Percentiles rank a stretch among this genome's conserved stretches.
Evolutionary conservation across 2,329 filamentous ascomycete genomes (phyloP).

Genomic region (Immersiporthe knoxdaviesiana): DNA sequence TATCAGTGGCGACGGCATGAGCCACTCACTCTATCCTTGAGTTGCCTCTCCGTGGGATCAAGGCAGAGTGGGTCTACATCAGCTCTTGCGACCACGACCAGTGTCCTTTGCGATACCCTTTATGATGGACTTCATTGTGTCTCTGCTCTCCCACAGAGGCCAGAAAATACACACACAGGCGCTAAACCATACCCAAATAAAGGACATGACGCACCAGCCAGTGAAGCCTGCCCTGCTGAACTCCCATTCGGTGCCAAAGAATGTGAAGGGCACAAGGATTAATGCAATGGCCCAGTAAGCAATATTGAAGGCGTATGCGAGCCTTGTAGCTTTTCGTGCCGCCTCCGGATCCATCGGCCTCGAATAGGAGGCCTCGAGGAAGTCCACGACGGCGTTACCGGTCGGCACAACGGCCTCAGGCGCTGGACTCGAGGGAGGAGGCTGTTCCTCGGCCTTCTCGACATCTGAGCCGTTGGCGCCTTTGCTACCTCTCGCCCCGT

Average conservation of each 20-base stretch:
- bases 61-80: not conserved
- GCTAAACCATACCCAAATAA: slow-evolving; percentile 46
- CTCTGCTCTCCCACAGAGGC: slow-evolving; percentile 43
- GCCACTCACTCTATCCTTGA: not conserved
- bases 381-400: slow-evolving; percentile 47
- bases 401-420: slow-evolving; percentile 37
- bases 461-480: slow-evolving; percentile 8
- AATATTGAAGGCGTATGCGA: slow-evolving; percentile 43
- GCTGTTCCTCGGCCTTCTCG: slow-evolving; percentile 29
- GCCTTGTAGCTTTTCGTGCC: slow-evolving; percentile 40
- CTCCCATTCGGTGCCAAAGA: slow-evolving; percentile 44
- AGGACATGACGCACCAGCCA: slow-evolving; percentile 44
- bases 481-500: not conserved
- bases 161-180: slow-evolving; percentile 44
- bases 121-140: slow-evolving; percentile 37
- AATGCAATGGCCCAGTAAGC: slow-evolving; percentile 42
- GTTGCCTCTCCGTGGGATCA: not conserved
- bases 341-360: slow-evolving; percentile 45
- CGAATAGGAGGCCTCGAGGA: slow-evolving; percentile 44
- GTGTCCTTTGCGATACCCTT: slow-evolving; percentile 17
- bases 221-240: slow-evolving; percentile 41
- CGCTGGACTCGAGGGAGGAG: slow-evolving; percentile 29
- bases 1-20: not conserved
- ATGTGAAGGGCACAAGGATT: slow-evolving; percentile 43
- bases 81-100: not conserved